A percentile compares a stretch with the other conserved stretches of the same genome.
Evolutionary conservation across 345 rosid genomes (phyloP).

Genomic region (Syzygium aromaticum): DNA sequence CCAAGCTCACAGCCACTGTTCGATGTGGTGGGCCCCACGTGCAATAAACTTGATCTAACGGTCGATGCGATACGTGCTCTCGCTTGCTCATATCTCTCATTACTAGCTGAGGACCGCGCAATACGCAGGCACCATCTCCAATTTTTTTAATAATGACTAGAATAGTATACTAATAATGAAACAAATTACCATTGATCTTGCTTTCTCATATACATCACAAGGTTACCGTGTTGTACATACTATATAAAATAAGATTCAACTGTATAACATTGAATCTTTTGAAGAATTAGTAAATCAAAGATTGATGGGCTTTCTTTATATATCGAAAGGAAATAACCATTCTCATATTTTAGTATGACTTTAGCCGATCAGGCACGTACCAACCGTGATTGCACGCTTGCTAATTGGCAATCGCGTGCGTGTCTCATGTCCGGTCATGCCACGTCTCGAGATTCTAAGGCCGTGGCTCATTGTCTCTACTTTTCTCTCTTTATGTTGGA

Average conservation of each 20-base stretch:
- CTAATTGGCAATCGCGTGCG: not conserved
- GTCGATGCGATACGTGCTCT: not conserved
- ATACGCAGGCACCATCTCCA: not conserved
- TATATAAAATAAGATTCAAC: not conserved
- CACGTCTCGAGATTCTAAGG: not conserved
- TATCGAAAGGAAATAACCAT: not conserved
- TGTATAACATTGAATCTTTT: not conserved
- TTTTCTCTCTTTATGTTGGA: not conserved
- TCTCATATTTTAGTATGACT: not conserved
- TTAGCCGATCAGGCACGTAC: not conserved
- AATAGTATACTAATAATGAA: not conserved
- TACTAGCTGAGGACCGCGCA: not conserved
- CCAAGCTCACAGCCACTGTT: not conserved
- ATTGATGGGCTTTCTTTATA: not conserved
- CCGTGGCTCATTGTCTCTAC: rapidly evolving
- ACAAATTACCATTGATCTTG: not conserved
- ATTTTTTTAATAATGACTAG: not conserved
- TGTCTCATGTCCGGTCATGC: not conserved
- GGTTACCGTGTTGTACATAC: not conserved
- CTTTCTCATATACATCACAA: not conserved
- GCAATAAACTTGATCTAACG: not conserved
- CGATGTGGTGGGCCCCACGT: not conserved
- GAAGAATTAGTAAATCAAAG: not conserved
- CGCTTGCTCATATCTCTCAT: not conserved
- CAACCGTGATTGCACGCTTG: not conserved